phyloP scores from a whole-genome alignment of 305 asterid genomes.

The Euphrasia arctica region DNA sequence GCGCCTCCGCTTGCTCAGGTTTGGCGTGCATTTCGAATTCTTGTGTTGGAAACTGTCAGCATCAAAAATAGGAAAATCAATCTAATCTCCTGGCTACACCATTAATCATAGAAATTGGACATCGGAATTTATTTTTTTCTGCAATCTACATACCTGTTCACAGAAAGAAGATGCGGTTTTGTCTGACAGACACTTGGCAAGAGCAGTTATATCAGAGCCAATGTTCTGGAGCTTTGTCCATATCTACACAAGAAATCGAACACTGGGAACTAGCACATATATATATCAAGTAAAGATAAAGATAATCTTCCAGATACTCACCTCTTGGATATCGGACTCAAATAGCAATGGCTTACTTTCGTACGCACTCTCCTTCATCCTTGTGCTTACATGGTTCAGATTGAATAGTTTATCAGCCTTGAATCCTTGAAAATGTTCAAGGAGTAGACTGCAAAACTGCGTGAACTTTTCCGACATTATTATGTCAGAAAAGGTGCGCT shows the following conservation, averaged over 20 bases:
- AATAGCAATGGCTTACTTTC: constrained; percentile 67
- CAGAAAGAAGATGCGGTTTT: constrained; percentile 50
- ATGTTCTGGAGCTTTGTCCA: constrained; percentile 68
- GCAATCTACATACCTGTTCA: constrained; percentile 60
- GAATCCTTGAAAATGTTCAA: constrained; percentile 54
- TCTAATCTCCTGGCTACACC: background rate
- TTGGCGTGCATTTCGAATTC: constrained; percentile 29
- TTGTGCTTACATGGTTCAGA: constrained; percentile 56
- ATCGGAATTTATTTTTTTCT: too few relatives aligned
- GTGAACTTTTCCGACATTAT: constrained; percentile 72
- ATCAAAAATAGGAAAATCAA: constrained; percentile 26
- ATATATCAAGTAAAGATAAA: background rate
- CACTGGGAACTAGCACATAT: constrained; percentile 21
- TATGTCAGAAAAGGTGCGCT: constrained; percentile 49
- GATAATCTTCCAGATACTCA: constrained; percentile 24
- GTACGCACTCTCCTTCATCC: constrained; percentile 71
- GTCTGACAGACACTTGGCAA: constrained; percentile 64
- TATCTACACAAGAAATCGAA: constrained; percentile 44
- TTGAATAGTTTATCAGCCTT: constrained; percentile 54
- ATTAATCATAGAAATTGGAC: constrained; percentile 8
- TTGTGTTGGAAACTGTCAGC: constrained; percentile 29
- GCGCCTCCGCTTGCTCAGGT: constrained; percentile 29
- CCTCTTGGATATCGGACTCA: constrained; percentile 80
- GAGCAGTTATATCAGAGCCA: constrained; percentile 65
- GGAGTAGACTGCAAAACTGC: constrained; percentile 58